Evolutionary conservation across 208 protist genomes (phyloP), one percentile per base, ranked within the genome.

Genomic region (Leishmania turanica): DNA sequence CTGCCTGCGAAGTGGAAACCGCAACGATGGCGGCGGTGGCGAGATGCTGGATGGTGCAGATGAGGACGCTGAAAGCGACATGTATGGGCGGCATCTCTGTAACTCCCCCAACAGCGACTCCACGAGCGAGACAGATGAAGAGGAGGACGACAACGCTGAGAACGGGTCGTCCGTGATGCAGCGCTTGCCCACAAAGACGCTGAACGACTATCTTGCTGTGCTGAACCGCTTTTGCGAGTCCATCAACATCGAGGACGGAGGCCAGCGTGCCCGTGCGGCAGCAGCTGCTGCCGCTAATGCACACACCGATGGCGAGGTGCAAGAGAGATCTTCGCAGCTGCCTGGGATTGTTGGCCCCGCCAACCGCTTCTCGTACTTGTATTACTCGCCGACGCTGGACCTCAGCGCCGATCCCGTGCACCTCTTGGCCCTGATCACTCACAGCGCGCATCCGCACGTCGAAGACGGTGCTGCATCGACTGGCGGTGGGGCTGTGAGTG

Each of bases 361-460:
- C 49, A 78, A 31, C 31, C 53, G 58, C n/a, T 84, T 81, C 53
- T 93, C 93, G 6, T 91, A 86, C 71, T 83, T 96, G 70, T 96
- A 91, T 80, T 96, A 89, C 79, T 93, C 84, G 9, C 87, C 93
- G 0, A 95, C 93, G 3, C 37, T 93, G 7, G 94, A 95, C 80
- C 85, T 96, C 31, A 86, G 90, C 17, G 77, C 87, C 1, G 83
- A 90, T 73, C 90, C 92, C 24, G 70, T 82, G 54, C 87, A 92
- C 45, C 77, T 95, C 51, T 65, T 90, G 8, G 69, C 62, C 0
- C 64, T 79, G 4, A 40, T 81, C 54, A 82, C 82, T 21, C 31
- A 80, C 76, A 84, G 68, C 5, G 19, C 70, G 1, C 70, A 80
- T 34, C 81, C 76, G 6, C 31, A 31, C 37, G 9, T 60, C 37